Base-by-base conservation (phyloP, 805 yeast species). In the Candida boleticola region DNA sequence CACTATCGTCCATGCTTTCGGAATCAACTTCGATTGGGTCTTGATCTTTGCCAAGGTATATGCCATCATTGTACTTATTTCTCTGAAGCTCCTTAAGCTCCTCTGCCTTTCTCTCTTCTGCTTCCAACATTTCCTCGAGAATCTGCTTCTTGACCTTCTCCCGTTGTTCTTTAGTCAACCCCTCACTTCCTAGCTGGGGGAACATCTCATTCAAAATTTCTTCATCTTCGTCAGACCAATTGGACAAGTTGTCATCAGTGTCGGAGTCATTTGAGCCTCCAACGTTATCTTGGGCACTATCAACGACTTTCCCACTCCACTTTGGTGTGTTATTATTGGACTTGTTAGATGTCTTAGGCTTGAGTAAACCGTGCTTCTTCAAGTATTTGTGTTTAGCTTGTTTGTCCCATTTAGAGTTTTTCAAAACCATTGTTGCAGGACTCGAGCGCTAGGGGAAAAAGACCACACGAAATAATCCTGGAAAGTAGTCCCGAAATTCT, bases 351-450 rank as follows among this genome's bases (percentile, higher is more conserved):
- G 39, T 34, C 33, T 38, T 30, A 39, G 52, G 39, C 7, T 29
- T 45, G 5, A 40, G 33, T 22, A 67, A 53, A n/a, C 71, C 72
- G 51, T 71, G 76, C 47, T 71, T 71, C 46, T 57, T 60, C 57
- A 66, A 55, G 43, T 65, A 70, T 45, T 55, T 53, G 45, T 52
- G 43, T 48, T 65, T 71, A 36, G 75, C 73, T 54, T 65, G 67
- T 44, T 62, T 63, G 51, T 70, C 75, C 71, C 74, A 70, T 54
- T 69, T 70, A 11, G 64, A 55, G 46, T 70, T 66, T 51, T 69
- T 65, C 39, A 70, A 51, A 37, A 70, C 76, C 76, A 70, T 70
- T 16, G 16, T 33, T 31, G 16, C 29, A n/a, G n/a, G n/a, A n/a
- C n/a, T n/a, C n/a, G n/a, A n/a, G n/a, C n/a, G n/a, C n/a, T n/a